A percentile compares a stretch with the other conserved stretches of the same genome.
Evolutionary conservation across 108 stramenopile genomes (phyloP).

Genomic region (Pseudonitzschia multiseries): DNA sequence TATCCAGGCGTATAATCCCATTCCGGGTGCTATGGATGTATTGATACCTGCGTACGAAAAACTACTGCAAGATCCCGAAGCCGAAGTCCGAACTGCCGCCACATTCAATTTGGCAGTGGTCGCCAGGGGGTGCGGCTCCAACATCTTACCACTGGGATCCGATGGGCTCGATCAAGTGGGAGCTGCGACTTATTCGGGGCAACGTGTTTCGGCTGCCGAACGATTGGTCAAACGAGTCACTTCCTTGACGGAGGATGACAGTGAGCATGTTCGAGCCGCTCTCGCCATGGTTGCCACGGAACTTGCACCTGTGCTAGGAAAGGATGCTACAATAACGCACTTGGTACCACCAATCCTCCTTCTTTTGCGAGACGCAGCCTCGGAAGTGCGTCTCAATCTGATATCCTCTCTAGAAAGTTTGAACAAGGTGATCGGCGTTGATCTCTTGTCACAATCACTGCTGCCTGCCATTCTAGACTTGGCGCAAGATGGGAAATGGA

Average conservation of each 20-base stretch:
- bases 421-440: conserved; percentile 94
- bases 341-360: conserved; percentile 94
- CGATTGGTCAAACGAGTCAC: conserved; percentile 77
- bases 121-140: conserved; percentile 50
- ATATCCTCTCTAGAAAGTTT: conserved; percentile 90
- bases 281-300: conserved; percentile 93
- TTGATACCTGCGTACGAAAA: conserved; percentile 86
- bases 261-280: conserved; percentile 87
- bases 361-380: conserved; percentile 91
- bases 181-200: conserved; percentile 11
- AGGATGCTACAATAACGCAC: conserved; percentile 82
- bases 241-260: conserved; percentile 83
- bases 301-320: conserved; percentile 88
- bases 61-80: conserved; percentile 88
- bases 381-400: conserved; percentile 94
- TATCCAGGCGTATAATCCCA: conserved; percentile 58
- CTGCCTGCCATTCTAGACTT: conserved; percentile 96
- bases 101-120: conserved; percentile 82
- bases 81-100: conserved; percentile 94
- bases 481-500: conserved; percentile 96
- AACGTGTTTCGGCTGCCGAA: conserved; percentile 62
- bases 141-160: conserved; percentile 48
- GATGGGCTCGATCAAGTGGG: conserved; percentile 27
- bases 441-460: conserved; percentile 90
- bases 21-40: conserved; percentile 63